These are phyloP conservation scores for Phytophthora citrophthora DNA, from an alignment of 352 stramenopile genomes.

Conservation along the genomic window DNA sequence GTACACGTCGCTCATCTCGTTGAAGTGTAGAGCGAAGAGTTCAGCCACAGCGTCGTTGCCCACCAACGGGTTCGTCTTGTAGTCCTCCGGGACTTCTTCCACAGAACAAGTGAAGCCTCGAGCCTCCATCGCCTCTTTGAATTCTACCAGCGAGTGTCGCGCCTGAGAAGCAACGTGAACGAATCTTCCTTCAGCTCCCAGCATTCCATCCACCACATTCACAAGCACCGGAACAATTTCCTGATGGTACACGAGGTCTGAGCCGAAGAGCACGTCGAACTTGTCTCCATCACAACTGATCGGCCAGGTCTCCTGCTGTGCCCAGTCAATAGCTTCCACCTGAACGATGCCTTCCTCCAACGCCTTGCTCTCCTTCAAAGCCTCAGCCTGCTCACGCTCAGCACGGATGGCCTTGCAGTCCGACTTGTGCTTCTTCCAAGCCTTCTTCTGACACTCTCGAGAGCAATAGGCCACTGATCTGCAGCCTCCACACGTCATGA, in stretches of 20 bases:
- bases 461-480: conserved; percentile 83
- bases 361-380: conserved; percentile 22
- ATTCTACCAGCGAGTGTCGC: conserved; percentile 82
- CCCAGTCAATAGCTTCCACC: conserved; percentile 84
- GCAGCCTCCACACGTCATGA: conserved; percentile 87
- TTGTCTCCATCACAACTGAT: conserved; percentile 35
- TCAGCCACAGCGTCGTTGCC: conserved; percentile 65
- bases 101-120: conserved; percentile 70
- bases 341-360: conserved; percentile 43
- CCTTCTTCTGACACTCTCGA: conserved; percentile 86
- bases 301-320: conserved; percentile 77
- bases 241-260: conserved; percentile 87
- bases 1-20: conserved; percentile 91
- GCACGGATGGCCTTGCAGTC: conserved; percentile 78
- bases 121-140: conserved; percentile 79
- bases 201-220: conserved; percentile 76
- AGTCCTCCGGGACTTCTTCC: conserved; percentile 75
- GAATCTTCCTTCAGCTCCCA: conserved; percentile 63
- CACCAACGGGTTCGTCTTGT: conserved; percentile 88
- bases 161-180: conserved; percentile 83
- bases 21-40: conserved; percentile 89
- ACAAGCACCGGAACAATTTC: conserved; percentile 85
- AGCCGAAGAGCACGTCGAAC: conserved; percentile 84
- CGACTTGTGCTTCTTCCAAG: conserved; percentile 86
- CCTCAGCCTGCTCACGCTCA: conserved; percentile 35